Evolutionary conservation across 306 rosid genomes (phyloP).

Genomic region (Adenanthera pavonina): DNA sequence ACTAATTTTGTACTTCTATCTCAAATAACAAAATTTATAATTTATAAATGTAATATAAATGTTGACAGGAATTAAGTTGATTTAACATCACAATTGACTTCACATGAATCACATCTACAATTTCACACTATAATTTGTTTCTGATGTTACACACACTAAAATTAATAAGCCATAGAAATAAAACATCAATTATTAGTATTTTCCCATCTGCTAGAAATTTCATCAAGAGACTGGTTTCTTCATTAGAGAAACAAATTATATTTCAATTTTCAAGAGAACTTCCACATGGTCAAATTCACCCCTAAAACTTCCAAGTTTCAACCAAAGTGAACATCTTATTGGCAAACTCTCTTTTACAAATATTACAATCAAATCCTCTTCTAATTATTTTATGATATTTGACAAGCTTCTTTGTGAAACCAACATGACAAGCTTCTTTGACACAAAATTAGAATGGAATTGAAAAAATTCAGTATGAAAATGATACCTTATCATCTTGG

Average conservation of each 20-base stretch:
- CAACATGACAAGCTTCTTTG: not conserved
- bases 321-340: not conserved
- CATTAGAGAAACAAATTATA: not conserved
- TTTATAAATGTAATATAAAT: not conserved
- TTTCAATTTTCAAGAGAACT: not conserved
- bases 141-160: no score
- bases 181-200: not conserved
- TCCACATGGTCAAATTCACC: not conserved
- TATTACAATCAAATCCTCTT: not conserved
- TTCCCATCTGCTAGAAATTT: not conserved
- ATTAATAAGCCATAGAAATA: not conserved
- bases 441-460: not conserved
- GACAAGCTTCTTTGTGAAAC: not conserved
- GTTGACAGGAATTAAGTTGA: not conserved
- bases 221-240: not conserved
- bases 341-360: not conserved
- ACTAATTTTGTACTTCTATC: not conserved
- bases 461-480: constrained; percentile 28
- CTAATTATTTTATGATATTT: not conserved
- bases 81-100: not conserved
- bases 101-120: not conserved
- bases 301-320: not conserved
- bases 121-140: not conserved
- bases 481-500: constrained; percentile 80
- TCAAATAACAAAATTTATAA: not conserved